Base-by-base conservation (phyloP, 2,329 filamentous ascomycete genomes). In the Niveomyces coronatus region DNA sequence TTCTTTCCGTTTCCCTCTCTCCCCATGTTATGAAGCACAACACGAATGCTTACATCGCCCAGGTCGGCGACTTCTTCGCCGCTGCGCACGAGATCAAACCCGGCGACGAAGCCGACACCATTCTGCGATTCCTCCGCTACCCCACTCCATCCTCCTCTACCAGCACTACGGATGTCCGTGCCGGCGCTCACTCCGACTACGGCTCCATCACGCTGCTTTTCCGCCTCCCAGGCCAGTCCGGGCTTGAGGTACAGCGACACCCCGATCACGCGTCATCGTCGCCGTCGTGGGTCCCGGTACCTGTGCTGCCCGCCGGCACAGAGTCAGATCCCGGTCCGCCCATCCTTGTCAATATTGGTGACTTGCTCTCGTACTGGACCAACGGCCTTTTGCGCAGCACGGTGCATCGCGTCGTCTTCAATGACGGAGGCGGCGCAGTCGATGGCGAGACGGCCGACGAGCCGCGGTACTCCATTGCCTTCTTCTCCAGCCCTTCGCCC, bases 181-280 rank as follows among this genome's bases (percentile, higher is more conserved):
- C 89, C 6, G 91, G 89, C 41, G 87, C 89, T 0, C 89, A 96
- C 59, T 89, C 83, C 4, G 88, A 95, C 63, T 94, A 94, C 61
- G 77, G 77, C 40, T 75, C 70, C 42, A 60, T 81, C 41, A 81
- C 76, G 2, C 64, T 81, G n/a, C 73, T 96, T 9, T 96, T 98
- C 67, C 86, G 91, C 48, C 74, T 88, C 2, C 75, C 76, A 1
- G 83, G 83, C 2, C 87, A 95, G 52, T 80, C 87, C 0, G 91
- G 91, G 0, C 69, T 98, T 1, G 87, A 96, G 58, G 81, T 96
- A 44, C 70, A 80, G 6, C 80, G 76, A 2, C 68, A 68, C 0
- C 63, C 69, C 13, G 60, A 58, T 15, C 16, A 9, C 23, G 46
- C 53, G n/a, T n/a, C n/a, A n/a, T n/a, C n/a, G n/a, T n/a, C n/a